Evolutionary conservation across 768 basidiomycete species (phyloP), one percentile per base, ranked within the genome.

Genomic region (Pleurotus citrinopileatus): DNA sequence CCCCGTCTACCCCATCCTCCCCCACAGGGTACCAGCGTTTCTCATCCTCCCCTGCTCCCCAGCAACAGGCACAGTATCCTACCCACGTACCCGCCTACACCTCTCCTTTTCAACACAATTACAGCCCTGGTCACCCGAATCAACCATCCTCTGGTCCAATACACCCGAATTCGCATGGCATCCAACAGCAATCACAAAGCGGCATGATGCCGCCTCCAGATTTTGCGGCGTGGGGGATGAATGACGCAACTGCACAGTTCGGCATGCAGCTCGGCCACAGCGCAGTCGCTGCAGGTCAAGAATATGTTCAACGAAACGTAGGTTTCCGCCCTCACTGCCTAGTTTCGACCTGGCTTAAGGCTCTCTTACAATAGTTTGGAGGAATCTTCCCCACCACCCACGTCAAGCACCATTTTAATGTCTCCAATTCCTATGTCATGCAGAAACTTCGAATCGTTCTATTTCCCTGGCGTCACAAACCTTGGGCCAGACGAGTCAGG

Each of bases 281-380:
- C 56, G 96, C 96, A 0, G 88, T 98, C 2, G 86, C 87, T 4
- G 96, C 94, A 0, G 96, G 97, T 0, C 94, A 96, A 67, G 91
- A 94, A 45, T 98, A 98, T 59, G 88, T 99, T 43, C 91, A 94
- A 70, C 88, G 89, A 68, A 98, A 98, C 67, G 92, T 96, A 58
- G 57, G 86, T 75, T 52, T 17, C 19, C 22, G 44, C 13, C 53
- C 26, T 47, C 5, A 19, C 54, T 27, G 1, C 44, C 17, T 45
- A 3, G 43, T 15, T 7, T 19, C 9, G 37, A 57, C 54, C 48
- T 53, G n/a, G n/a, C n/a, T n/a, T n/a, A n/a, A n/a, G n/a, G n/a
- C n/a, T n/a, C n/a, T n/a, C n/a, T n/a, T n/a, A n/a, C n/a, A 2
- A 20, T 34, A 96, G 93, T 87, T 95, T 59, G 89, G 87, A 20